Base-by-base conservation (phyloP, 2,329 filamentous ascomycete species). In the Phialocephala sp. region DNA sequence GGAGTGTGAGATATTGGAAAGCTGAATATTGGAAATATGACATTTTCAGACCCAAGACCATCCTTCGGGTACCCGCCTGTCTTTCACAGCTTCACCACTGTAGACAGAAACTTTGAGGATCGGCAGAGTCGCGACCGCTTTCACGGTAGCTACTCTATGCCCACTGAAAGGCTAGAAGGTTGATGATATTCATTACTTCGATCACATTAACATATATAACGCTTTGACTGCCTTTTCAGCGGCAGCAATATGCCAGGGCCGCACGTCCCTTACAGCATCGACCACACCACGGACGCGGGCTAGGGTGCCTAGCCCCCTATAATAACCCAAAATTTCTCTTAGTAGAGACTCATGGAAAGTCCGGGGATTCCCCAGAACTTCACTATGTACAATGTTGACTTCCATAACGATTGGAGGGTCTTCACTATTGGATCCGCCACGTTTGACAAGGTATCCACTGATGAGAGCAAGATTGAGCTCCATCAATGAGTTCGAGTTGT, bases 241-340 rank as follows among this genome's bases (percentile, higher is more conserved):
- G 20, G 86, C 89, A 14, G 87, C 89, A 66, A 94, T 80, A 81
- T 94, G 92, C 90, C 91, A 92, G 20, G 92, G 92, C 72, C 91
- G 80, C n/a, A 88, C 83, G 73, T 89, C 87, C 58, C 79, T 82
- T 62, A 87, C 81, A 66, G 82, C 77, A 72, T 87, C 84, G 73
- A 88, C 80, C 72, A 89, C 80, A 0, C 87, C 90, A 66, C 89
- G 85, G 24, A 88, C 85, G 68, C 87, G 84, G 1, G 90, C 91
- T 71, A 95, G 75, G 20, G 91, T 86, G 0, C 88, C 89, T 68
- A 95, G 75, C 0, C 85, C 87, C 52, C 91, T 80, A 74, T 90
- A 94, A 76, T 89, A 86, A 36, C 80, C 83, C 64, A 95, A 75
- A 76, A 92, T 87, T 75, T 95, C 92, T 69, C 87, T 82, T 41